Conservation (phyloP, 805 yeast species). For the Wickerhamiella sergipiensis region DNA sequence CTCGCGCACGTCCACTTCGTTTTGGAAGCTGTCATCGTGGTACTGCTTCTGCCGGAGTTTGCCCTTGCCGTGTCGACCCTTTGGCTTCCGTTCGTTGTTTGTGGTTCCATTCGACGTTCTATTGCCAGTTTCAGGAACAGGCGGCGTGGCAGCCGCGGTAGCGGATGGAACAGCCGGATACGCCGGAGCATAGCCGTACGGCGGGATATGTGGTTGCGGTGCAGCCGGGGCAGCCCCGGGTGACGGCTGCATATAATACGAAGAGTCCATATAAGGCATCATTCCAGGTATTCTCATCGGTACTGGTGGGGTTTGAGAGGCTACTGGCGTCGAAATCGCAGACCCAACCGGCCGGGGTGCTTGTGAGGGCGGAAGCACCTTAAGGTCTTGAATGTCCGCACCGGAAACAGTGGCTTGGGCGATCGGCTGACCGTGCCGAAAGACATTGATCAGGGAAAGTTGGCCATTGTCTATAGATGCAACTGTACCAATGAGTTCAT, state of each 20-base stretch:
- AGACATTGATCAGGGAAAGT: slow-evolving; percentile 1
- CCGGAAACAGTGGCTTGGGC: slow-evolving; percentile 8
- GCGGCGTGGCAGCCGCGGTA: not conserved
- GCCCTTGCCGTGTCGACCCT: not conserved
- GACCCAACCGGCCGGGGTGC: too few relatives aligned
- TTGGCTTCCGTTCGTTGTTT: not conserved
- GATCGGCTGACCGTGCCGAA: not conserved
- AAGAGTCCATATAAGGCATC: not conserved
- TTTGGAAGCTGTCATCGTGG: not conserved
- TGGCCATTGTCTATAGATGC: slow-evolving; percentile 3
- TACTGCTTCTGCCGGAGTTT: not conserved
- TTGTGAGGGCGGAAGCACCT: slow-evolving; percentile 8
- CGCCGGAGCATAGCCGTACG: not conserved
- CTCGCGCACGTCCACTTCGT: slow-evolving; percentile 23
- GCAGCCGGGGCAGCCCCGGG: slow-evolving; percentile 6
- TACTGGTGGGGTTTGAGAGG: slow-evolving; percentile 1
- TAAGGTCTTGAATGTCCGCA: slow-evolving; percentile 13
- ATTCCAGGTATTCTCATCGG: not conserved
- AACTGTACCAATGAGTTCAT: slow-evolving; percentile 11
- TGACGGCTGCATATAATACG: not conserved
- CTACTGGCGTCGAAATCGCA: not conserved
- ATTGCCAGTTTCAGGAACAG: not conserved
- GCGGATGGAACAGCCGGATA: not conserved
- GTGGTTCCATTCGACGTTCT: not conserved
- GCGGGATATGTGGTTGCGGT: slow-evolving; percentile 4